Evolutionary conservation across 768 basidiomycete genomes (phyloP), one percentile per base, ranked within the genome.

Genomic region (Leccinum boreale): DNA sequence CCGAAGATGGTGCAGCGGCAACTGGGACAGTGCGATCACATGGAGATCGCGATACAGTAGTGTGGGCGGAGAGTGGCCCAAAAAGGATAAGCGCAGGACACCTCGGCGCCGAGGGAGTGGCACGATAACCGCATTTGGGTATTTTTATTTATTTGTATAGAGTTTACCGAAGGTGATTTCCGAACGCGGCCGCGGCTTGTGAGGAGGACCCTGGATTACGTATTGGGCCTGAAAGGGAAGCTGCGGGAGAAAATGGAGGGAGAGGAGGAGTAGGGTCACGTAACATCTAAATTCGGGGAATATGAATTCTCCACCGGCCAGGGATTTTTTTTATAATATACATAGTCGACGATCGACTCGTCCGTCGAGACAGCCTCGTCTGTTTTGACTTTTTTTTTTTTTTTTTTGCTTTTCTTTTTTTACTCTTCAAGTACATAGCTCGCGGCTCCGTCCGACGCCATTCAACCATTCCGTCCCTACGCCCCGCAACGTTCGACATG

Each of bases 101-200:
- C 76, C 75, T 75, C 75, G 76, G 75, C 75, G 75, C 76, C 75
- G 75, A 77, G 75, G 76, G 60, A 60, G 59, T 70, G 72, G 73
- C 61, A 62, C 61, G 60, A 54, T 48, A 46, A 19, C 69, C 62
- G 52, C 19, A 60, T 67, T 57, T 66, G 62, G 35, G 21, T 73
- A 10, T 73, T 63, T 17, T 33, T 15, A n/a, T 0, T 0, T 71
- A 2, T 72, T 72, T 70, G 52, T 39, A 15, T 42, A 61, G 57
- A 65, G 62, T 71, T 73, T 71, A 65, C 71, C 69, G 72, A 74
- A 60, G 70, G 71, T 74, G 70, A 72, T 72, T 72, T 72, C 71
- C 71, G 71, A 74, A 72, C 73, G 62, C 73, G 67, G 71, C 73
- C 71, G 73, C 71, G 71, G 70, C 65, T 66, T 67, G 67, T 65